phyloP scores from a whole-genome alignment of 768 basidiomycete genomes.

The Macrolepiota fuliginosa region DNA sequence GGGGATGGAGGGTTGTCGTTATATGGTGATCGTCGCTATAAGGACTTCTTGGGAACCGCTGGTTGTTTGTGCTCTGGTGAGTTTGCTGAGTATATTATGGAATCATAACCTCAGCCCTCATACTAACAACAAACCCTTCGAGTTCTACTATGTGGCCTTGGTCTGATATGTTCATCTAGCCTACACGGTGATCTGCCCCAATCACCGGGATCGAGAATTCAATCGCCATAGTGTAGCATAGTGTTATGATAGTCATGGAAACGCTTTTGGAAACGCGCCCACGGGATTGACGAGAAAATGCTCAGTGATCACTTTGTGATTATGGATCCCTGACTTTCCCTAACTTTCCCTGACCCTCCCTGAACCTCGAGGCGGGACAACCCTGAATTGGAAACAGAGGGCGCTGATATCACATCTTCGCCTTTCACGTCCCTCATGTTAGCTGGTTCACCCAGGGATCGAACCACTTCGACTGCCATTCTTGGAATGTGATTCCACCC shows the following conservation, averaged over 20 bases:
- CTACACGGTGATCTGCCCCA: too few relatives aligned
- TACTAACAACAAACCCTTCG: too few relatives aligned
- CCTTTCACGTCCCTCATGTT: not conserved
- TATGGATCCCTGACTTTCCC: too few relatives aligned
- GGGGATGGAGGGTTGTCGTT: not conserved
- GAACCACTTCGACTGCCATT: not conserved
- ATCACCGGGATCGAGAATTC: too few relatives aligned
- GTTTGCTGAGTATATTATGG: not conserved
- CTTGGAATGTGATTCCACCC: not conserved
- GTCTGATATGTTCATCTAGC: too few relatives aligned
- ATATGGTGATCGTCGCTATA: not conserved
- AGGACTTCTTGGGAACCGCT: not conserved
- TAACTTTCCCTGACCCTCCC: not conserved
- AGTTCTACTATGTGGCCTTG: too few relatives aligned
- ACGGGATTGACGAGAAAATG: not conserved
- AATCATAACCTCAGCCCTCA: too few relatives aligned
- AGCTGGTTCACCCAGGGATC: not conserved
- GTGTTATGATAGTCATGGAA: not conserved
- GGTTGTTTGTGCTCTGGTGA: not conserved
- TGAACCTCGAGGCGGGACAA: not conserved
- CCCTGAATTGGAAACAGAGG: not conserved
- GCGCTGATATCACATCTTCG: not conserved
- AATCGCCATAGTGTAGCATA: not conserved
- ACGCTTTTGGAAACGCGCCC: not conserved
- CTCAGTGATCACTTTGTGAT: not conserved